Percentiles rank a stretch among this genome's conserved stretches.
Conservation (phyloP, 441 rosid genomes). For the California macrophylla region DNA sequence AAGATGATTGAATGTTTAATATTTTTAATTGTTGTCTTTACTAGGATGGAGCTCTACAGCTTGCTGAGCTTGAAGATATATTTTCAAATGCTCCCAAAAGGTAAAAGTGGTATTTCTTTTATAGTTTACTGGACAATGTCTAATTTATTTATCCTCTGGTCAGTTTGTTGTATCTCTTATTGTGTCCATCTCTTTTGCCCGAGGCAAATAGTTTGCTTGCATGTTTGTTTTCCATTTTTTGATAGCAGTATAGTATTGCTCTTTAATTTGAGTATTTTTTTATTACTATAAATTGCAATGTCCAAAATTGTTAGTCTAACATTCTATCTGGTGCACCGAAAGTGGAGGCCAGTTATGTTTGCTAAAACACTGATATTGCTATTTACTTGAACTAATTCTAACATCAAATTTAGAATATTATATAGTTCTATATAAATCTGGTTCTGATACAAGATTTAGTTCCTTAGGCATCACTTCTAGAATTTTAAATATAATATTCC, state of each 20-base stretch:
- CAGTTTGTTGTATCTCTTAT: background rate
- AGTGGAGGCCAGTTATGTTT: background rate
- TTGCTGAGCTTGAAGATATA: slow-evolving; percentile 46
- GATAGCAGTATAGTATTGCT: background rate
- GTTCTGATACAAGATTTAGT: background rate
- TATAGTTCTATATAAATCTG: background rate
- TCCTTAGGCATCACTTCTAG: background rate
- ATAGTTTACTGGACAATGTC: background rate
- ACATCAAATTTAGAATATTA: background rate
- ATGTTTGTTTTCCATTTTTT: background rate
- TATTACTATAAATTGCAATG: background rate
- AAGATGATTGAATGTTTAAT: background rate
- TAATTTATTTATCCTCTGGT: background rate
- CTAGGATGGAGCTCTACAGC: slow-evolving; percentile 55
- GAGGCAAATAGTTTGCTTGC: background rate
- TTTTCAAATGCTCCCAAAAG: slow-evolving; percentile 66
- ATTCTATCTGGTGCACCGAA: background rate
- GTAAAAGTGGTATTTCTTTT: slow-evolving; percentile 21
- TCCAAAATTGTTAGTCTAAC: background rate
- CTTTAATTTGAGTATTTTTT: background rate
- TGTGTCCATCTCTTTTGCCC: background rate
- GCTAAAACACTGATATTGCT: background rate
- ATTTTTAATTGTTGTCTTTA: slow-evolving; percentile 20
- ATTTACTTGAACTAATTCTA: background rate
- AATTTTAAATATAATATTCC: background rate